phyloP scores from a whole-genome alignment of 2,329 filamentous ascomycete genomes.

The Beauveria brongniartii region DNA sequence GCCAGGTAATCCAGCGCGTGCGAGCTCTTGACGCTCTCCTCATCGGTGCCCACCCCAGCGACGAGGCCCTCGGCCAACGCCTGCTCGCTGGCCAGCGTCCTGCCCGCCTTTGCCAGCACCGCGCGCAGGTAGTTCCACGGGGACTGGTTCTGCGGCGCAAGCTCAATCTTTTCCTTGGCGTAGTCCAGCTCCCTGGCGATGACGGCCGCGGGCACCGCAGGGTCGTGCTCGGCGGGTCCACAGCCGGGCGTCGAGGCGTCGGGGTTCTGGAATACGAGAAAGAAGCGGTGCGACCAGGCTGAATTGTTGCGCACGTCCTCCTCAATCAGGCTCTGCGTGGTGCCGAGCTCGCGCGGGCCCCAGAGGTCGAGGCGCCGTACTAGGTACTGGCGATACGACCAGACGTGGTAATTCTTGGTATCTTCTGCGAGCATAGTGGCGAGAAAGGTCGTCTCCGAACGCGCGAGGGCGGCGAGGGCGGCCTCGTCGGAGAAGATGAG shows the following conservation, averaged over 20 bases:
- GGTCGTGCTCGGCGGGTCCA: conserved; percentile 44
- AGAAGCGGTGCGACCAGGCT: conserved; percentile 96
- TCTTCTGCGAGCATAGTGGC: conserved; percentile 74
- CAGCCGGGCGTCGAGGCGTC: conserved; percentile 36
- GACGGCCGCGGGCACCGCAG: conserved; percentile 50
- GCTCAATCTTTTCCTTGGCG: conserved; percentile 61
- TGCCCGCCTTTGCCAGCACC: conserved; percentile 58
- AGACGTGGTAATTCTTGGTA: conserved; percentile 97
- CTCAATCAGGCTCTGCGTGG: conserved; percentile 64
- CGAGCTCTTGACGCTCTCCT: conserved; percentile 50
- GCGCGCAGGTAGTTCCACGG: conserved; percentile 89
- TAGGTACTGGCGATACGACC: conserved; percentile 80
- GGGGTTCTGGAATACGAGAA: conserved; percentile 70
- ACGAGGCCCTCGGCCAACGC: conserved; percentile 46
- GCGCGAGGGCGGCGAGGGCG: conserved; percentile 49
- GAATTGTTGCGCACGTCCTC: conserved; percentile 91
- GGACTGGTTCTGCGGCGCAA: conserved; percentile 88
- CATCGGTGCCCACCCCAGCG: conserved; percentile 35
- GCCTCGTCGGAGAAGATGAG: conserved; percentile 52
- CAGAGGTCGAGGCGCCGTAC: conserved; percentile 60
- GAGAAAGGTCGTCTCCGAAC: conserved; percentile 68
- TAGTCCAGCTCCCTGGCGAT: conserved; percentile 70
- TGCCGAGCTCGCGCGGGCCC: conserved; percentile 61
- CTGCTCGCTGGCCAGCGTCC: conserved; percentile 36
- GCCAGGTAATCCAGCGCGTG: conserved; percentile 66